These are phyloP conservation scores for Candida albicans DNA, from an alignment of 1,139 yeast genomes.

Conservation along the genomic window DNA sequence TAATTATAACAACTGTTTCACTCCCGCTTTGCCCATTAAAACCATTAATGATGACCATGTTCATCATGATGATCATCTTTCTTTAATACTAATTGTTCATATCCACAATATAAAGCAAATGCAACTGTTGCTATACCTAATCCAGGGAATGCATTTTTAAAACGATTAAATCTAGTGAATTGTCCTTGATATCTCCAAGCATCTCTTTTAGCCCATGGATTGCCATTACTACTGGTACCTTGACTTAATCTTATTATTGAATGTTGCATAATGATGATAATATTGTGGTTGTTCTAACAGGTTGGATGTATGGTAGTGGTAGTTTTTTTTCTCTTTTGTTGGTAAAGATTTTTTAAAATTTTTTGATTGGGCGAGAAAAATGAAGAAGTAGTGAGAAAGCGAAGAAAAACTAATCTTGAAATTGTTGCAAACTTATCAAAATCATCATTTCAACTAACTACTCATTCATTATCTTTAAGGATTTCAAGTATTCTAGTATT, in stretches of 20 bases:
- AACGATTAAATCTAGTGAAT: constrained; percentile 70
- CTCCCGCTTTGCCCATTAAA: neutral
- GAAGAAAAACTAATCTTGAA: neutral
- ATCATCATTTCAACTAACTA: too few relatives aligned
- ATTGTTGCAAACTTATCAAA: neutral
- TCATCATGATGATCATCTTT: constrained; percentile 25
- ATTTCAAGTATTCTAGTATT: too few relatives aligned
- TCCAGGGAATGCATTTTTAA: constrained; percentile 79
- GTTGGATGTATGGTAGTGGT: neutral
- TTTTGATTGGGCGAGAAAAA: constrained; percentile 3
- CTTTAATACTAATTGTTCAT: constrained; percentile 54
- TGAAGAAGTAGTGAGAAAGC: neutral
- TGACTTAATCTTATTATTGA: constrained; percentile 12
- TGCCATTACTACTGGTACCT: constrained; percentile 10
- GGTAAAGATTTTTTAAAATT: neutral
- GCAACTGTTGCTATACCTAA: constrained; percentile 80
- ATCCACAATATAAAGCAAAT: constrained; percentile 63
- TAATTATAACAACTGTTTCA: too few relatives aligned
- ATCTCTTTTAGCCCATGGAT: constrained; percentile 68
- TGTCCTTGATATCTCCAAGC: constrained; percentile 92
- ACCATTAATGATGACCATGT: constrained; percentile 21
- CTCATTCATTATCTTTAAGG: too few relatives aligned
- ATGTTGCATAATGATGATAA: constrained; percentile 1
- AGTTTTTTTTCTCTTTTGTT: constrained; percentile 1
- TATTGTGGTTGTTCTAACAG: neutral